A percentile compares a stretch with the other conserved stretches of the same genome.
Evolutionary conservation across 2,329 filamentous ascomycete genomes (phyloP).

Genomic region (Aspergillus neotritici): DNA sequence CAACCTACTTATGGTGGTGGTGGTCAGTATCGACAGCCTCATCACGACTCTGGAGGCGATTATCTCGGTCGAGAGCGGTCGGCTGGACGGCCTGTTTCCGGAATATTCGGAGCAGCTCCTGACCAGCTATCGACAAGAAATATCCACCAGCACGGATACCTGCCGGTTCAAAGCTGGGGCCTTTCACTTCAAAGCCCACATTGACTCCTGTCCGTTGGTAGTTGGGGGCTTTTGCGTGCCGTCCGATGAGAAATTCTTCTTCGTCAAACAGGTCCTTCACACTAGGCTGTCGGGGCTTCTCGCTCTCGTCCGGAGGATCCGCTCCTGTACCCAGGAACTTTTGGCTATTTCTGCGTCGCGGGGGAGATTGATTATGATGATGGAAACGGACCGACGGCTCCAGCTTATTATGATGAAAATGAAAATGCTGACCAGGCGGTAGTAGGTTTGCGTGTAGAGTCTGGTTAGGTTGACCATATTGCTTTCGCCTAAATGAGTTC

Average conservation of each 20-base stretch:
- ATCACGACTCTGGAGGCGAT: conserved; percentile 22
- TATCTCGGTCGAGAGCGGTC: conserved; percentile 10
- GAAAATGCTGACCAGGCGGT: conserved; percentile 17
- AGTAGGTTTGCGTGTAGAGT: not conserved
- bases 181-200: conserved; percentile 15
- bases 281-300: conserved; percentile 25
- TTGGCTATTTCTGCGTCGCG: conserved; percentile 14
- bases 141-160: not conserved
- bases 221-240: conserved; percentile 24
- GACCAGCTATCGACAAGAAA: conserved; percentile 6
- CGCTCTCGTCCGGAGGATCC: conserved; percentile 22
- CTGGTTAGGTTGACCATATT: too few species aligned
- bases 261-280: conserved; percentile 24
- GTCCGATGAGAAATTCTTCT: conserved; percentile 23
- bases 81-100: conserved; percentile 10
- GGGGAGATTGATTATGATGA: conserved; percentile 26
- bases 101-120: conserved; percentile 9
- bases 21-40: conserved; percentile 27
- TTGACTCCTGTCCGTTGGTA: conserved; percentile 23
- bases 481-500: too few species aligned
- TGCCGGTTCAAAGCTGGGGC: conserved; percentile 7
- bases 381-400: conserved; percentile 27
- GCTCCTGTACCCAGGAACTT: conserved; percentile 21
- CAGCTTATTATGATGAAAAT: conserved; percentile 27
- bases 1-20: conserved; percentile 26